Percentiles rank a stretch among this genome's conserved stretches.
Evolutionary conservation across 768 basidiomycete genomes (phyloP).

Genomic region (Suillus brevipes): DNA sequence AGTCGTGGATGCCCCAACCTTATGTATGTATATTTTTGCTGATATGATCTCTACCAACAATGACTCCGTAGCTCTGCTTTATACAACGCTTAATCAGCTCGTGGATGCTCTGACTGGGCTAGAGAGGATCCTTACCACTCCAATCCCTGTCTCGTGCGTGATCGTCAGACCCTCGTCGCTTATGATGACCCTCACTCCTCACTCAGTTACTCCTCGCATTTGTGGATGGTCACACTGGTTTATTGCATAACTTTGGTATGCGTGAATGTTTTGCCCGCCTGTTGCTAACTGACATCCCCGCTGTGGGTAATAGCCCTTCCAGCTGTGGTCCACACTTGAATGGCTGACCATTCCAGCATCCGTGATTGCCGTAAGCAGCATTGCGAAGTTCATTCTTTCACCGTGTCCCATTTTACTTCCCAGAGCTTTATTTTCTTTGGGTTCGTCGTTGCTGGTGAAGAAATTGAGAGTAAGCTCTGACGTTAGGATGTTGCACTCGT

Average conservation of each 20-base stretch:
- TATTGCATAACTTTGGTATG: constrained; percentile 62
- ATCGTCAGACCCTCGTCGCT: neutral
- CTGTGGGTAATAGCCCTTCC: constrained; percentile 52
- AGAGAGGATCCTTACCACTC: constrained; percentile 70
- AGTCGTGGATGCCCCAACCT: constrained; percentile 54
- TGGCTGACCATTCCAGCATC: constrained; percentile 70
- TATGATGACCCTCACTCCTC: neutral
- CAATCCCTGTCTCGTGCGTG: constrained; percentile 30
- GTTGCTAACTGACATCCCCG: neutral
- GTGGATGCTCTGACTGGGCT: constrained; percentile 68
- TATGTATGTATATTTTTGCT: constrained; percentile 30
- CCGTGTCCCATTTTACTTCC: neutral
- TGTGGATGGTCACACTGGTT: constrained; percentile 64
- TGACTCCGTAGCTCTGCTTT: constrained; percentile 41
- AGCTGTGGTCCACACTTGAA: constrained; percentile 51
- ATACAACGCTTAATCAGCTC: constrained; percentile 51
- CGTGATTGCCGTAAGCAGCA: constrained; percentile 43
- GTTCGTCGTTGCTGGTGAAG: constrained; percentile 70
- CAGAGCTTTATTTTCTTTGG: constrained; percentile 73
- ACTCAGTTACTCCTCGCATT: constrained; percentile 60
- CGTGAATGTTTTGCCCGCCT: neutral
- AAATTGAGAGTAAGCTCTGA: constrained; percentile 61
- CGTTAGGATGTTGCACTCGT: constrained; percentile 4
- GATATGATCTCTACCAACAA: neutral
- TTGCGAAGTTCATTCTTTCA: neutral